Evolutionary conservation across 352 stramenopile genomes (phyloP), one percentile per base, ranked within the genome.

Genomic region (Phytophthora sansomeana): DNA sequence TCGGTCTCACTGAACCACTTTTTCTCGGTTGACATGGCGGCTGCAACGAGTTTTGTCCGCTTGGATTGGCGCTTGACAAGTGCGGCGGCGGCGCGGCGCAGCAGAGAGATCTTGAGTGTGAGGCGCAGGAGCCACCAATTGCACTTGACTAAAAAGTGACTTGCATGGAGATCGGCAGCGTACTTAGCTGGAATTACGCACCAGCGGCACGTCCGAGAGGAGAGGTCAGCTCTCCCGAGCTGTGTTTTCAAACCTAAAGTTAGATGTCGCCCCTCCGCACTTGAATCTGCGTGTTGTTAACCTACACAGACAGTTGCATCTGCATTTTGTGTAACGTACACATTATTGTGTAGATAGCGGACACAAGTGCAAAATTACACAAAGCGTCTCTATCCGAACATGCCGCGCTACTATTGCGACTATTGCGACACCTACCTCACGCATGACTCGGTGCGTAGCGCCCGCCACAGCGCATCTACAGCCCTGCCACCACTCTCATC

Each of bases 1-100:
- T 98, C 96, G 4, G 82, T 96, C 78, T 99, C 97, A 28, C 80
- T 91, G 80, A 99, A 99, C 97, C 97, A 99, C 58, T 93, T 70
- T 41, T 78, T 77, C 50, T 69, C 71, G 44, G 63, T 72, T 29
- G 74, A 72, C 72, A 87, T 89, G 24, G 65, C 58, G 43, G 41
- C 16, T 16, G 54, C 58, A 10, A 56, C 41, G 46, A 62, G 42
- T n/a, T 64, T 63, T 41, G 44, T 43, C 17, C 30, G 7, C 35
- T 26, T 5, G 11, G 13, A 24, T 39, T 4, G 51, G 19, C 38
- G 42, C 39, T 72, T 33, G 17, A 21, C 49, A 16, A 68, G 5
- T 19, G 62, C 55, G 26, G 16, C n/a, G 7, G 35, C 57, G 19
- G 67, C 5, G 42, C 65, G 59, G 26, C 50, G 66, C 1, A 77